A percentile compares a stretch with the other conserved stretches of the same genome.
Conservation (phyloP, 306 rosid genomes). For the Hylodesmum podocarpum region DNA sequence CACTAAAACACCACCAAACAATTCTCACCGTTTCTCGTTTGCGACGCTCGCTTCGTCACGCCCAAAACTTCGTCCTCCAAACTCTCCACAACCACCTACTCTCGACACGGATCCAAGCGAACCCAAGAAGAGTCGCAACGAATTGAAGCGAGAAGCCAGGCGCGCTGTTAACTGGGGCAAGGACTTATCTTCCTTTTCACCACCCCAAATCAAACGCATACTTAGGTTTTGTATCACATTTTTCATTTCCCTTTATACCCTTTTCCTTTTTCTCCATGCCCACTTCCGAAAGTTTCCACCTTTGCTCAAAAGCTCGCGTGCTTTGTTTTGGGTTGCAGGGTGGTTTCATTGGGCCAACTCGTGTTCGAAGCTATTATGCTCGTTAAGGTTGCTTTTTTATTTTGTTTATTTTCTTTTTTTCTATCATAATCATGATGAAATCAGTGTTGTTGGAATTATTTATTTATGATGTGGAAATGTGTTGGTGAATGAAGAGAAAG, state of each 20-base stretch:
- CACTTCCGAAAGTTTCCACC: background rate
- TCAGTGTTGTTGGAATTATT: background rate
- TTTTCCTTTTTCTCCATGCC: background rate
- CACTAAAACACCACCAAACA: background rate
- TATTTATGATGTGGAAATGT: background rate
- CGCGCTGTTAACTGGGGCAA: constrained; percentile 83
- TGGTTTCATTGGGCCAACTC: constrained; percentile 57
- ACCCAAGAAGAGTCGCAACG: constrained; percentile 67
- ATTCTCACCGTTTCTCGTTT: constrained; percentile 24
- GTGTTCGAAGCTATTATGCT: constrained; percentile 66
- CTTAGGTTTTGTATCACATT: constrained; percentile 44
- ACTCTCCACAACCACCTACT: constrained; percentile 24
- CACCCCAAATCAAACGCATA: constrained; percentile 73
- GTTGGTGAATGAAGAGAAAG: constrained; percentile 36
- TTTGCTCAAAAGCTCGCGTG: background rate
- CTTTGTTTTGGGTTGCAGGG: constrained; percentile 43
- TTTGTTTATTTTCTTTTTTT: constrained; percentile 25
- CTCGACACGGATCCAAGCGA: constrained; percentile 35
- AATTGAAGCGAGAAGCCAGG: constrained; percentile 78
- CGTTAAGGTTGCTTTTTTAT: no score
- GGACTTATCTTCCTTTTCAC: constrained; percentile 76
- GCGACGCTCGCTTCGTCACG: constrained; percentile 40
- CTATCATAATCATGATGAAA: background rate
- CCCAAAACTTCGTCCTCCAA: constrained; percentile 43
- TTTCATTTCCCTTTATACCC: background rate